Evolutionary conservation across 2,329 filamentous ascomycete species (phyloP).

Genomic region (Plectosphaerella cucumerina): DNA sequence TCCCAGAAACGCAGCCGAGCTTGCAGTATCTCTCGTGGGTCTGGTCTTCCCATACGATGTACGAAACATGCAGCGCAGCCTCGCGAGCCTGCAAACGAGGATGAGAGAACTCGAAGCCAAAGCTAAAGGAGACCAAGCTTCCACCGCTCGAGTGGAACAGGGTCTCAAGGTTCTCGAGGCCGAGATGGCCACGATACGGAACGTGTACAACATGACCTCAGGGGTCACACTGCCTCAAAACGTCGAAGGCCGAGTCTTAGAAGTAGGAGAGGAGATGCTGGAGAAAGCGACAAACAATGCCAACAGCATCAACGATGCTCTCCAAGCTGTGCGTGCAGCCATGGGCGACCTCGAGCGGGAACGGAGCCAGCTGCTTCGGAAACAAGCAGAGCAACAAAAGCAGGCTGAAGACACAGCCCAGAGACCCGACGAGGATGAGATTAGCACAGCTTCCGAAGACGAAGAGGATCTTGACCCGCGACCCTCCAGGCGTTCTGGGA

Average conservation of each 20-base stretch:
- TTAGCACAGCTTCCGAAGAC: constrained; percentile 1
- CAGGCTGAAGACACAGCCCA: neutral
- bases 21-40: constrained; percentile 1
- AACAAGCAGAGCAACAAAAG: neutral
- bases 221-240: neutral
- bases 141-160: neutral
- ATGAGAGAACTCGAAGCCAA: constrained; percentile 1
- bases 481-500: too few species aligned
- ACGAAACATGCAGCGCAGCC: neutral
- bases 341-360: neutral
- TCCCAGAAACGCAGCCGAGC: constrained; percentile 1
- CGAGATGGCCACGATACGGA: neutral
- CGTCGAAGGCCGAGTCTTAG: neutral
- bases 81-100: neutral
- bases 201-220: neutral
- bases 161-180: neutral
- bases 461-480: neutral
- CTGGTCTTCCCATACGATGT: constrained; percentile 3
- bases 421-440: neutral
- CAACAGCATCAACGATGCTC: neutral
- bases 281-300: neutral
- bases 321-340: neutral
- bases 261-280: neutral
- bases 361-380: neutral
- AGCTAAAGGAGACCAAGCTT: neutral